Percentiles rank a stretch among this genome's conserved stretches.
These are phyloP conservation scores for Pelargonium australe DNA, from an alignment of 441 rosid species.

Conservation along the genomic window DNA sequence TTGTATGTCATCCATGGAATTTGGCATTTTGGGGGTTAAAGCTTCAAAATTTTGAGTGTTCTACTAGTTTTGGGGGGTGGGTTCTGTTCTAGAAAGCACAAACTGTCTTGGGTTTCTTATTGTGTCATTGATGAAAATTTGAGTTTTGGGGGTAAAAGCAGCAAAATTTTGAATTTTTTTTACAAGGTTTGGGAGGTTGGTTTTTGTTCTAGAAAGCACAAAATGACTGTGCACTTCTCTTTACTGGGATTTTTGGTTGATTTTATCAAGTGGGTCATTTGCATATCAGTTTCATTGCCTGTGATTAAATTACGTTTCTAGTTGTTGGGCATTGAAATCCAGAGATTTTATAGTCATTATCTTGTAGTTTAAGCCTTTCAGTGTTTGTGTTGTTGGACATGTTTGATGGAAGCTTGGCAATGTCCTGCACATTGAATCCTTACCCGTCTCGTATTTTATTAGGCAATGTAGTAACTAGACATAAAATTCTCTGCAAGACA, in stretches of 20 bases:
- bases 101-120: neutral
- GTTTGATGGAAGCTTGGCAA: conserved; percentile 37
- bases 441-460: conserved; percentile 29
- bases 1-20: too few species aligned
- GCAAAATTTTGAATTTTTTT: conserved; percentile 2
- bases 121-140: too few species aligned
- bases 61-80: conserved; percentile 8
- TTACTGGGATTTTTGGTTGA: neutral
- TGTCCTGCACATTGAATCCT: conserved; percentile 32
- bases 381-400: conserved; percentile 17
- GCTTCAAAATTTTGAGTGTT: conserved; percentile 4
- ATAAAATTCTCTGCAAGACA: conserved; percentile 21
- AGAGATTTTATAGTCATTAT: conserved; percentile 12
- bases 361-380: conserved; percentile 1
- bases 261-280: conserved; percentile 1
- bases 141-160: neutral
- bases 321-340: conserved; percentile 16
- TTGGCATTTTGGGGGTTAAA: neutral
- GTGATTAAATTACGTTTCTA: neutral
- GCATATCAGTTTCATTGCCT: neutral
- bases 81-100: conserved; percentile 1
- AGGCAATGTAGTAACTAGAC: conserved; percentile 22
- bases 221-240: neutral
- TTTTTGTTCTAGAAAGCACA: conserved; percentile 2
- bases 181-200: conserved; percentile 5